These are phyloP conservation scores for Neofusicoccum umdonicola DNA, from an alignment of 2,329 filamentous ascomycete genomes.

Conservation along the genomic window DNA sequence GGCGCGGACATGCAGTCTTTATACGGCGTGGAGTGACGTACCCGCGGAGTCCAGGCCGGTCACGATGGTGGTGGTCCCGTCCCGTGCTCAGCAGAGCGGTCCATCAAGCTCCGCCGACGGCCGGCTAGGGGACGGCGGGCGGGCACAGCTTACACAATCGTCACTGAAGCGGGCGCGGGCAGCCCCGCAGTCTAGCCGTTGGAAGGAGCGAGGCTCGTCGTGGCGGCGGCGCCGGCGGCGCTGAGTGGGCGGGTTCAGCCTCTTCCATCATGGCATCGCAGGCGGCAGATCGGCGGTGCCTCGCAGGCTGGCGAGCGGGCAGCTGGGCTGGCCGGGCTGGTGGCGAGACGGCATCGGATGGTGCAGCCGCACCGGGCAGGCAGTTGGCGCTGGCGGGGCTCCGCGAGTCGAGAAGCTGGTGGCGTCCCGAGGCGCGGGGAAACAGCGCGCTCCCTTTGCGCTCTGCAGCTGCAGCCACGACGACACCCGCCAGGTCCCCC, in stretches of 20 bases:
- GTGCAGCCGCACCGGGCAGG: neutral
- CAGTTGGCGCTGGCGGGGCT: neutral
- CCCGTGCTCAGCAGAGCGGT: neutral
- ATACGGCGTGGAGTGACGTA: neutral
- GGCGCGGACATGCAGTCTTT: neutral
- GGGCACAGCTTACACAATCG: neutral
- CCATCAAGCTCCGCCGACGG: neutral
- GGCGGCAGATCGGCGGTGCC: constrained; percentile 1
- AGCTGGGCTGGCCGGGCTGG: neutral
- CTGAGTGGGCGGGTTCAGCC: neutral
- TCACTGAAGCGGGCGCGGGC: neutral
- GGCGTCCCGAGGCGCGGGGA: neutral
- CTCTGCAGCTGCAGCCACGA: neutral
- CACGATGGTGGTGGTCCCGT: neutral
- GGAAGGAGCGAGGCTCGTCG: neutral
- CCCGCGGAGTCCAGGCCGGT: neutral
- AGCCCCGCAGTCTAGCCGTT: neutral
- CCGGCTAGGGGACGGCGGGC: neutral
- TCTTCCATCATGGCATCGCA: neutral
- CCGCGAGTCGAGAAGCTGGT: neutral
- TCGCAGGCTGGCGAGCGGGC: neutral
- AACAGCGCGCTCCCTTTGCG: neutral
- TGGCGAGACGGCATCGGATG: neutral
- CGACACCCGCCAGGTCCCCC: neutral
- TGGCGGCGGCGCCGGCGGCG: too few relatives aligned